phyloP scores from a whole-genome alignment of 176 grass and related monocot species.

The Aegilops umbellulata region DNA sequence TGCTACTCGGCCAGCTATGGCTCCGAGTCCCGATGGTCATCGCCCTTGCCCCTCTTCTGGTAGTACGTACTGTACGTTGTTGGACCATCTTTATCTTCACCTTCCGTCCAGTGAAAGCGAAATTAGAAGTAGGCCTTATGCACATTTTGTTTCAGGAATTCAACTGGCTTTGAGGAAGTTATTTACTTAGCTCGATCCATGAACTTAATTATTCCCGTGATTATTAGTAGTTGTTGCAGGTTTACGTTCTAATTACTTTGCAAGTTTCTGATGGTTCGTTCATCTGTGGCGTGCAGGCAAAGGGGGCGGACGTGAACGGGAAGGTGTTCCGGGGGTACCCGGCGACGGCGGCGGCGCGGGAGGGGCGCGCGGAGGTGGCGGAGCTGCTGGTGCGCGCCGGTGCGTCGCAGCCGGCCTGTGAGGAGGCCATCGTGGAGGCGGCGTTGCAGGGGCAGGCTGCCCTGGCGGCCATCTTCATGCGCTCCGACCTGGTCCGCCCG shows the following conservation, averaged over 20 bases:
- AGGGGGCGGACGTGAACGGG: conserved; percentile 88
- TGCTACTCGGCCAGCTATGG: conserved; percentile 25
- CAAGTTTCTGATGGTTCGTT: not conserved
- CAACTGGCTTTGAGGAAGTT: not conserved
- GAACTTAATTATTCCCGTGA: not conserved
- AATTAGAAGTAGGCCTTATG: not conserved
- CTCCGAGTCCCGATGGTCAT: not conserved
- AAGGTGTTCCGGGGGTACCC: conserved; percentile 80
- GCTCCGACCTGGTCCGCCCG: conserved; percentile 77
- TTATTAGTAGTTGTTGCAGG: not conserved
- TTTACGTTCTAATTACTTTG: not conserved
- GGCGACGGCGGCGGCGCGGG: conserved; percentile 71
- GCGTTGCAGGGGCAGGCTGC: conserved; percentile 60
- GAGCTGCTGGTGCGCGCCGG: conserved; percentile 72
- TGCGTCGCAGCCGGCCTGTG: conserved; percentile 85
- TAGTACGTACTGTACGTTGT: not conserved
- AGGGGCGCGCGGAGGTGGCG: conserved; percentile 71
- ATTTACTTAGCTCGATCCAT: not conserved
- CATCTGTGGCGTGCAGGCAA: conserved; percentile 42
- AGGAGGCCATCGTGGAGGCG: conserved; percentile 95
- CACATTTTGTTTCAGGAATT: not conserved
- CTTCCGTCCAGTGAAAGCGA: conserved; percentile 8
- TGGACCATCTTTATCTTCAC: not conserved
- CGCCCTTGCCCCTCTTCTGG: conserved; percentile 5
- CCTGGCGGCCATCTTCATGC: conserved; percentile 74